Conservation (phyloP, 345 rosid species). For the Gossypium stocksii region DNA sequence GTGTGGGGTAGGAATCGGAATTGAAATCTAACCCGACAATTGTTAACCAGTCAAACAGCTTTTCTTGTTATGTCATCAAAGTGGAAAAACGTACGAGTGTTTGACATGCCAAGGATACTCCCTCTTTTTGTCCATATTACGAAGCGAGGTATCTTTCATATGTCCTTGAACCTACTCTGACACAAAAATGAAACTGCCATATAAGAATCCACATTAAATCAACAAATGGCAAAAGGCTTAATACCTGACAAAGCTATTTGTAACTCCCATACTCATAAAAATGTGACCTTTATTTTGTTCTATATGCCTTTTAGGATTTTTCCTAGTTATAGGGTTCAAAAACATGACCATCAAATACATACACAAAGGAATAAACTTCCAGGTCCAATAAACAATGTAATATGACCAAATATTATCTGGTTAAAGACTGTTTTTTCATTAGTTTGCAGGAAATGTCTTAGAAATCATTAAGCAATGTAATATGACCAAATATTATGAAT, state of each 20-base stretch:
- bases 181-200: slow-evolving; percentile 10
- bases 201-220: slow-evolving; percentile 12
- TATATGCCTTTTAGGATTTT: not conserved
- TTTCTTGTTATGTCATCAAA: not conserved
- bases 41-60: not conserved
- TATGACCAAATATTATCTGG: not conserved
- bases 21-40: not conserved
- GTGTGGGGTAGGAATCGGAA: not conserved
- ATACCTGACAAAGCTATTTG: not conserved
- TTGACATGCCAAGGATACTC: not conserved
- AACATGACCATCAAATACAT: not conserved
- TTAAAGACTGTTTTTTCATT: not conserved
- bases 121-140: slow-evolving; percentile 12
- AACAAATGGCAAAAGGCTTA: not conserved
- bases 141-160: slow-evolving; percentile 5
- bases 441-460: not conserved
- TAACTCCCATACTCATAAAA: not conserved
- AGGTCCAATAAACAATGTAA: not conserved
- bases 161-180: slow-evolving; percentile 13
- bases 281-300: not conserved
- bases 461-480: not conserved
- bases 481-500: not conserved
- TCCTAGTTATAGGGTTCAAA: not conserved
- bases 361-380: not conserved
- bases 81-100: not conserved